Percentiles rank a stretch among this genome's conserved stretches.
These are phyloP conservation scores for Phytophthora boehmeriae DNA, from an alignment of 352 stramenopile species.

Conservation along the genomic window DNA sequence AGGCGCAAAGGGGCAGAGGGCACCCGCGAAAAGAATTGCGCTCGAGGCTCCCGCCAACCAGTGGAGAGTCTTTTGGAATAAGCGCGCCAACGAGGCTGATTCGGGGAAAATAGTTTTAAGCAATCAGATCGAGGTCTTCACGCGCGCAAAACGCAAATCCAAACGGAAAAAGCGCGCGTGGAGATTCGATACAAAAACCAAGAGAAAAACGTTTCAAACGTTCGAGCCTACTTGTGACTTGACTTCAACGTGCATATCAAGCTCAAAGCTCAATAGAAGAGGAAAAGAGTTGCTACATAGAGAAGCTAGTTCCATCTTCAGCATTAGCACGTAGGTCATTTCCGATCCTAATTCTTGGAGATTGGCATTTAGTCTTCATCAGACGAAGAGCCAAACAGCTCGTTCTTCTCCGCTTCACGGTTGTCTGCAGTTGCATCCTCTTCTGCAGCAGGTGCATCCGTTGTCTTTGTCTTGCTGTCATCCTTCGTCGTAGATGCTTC, in stretches of 20 bases:
- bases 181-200: slow-evolving; percentile 8
- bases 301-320: slow-evolving; percentile 12
- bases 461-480: slow-evolving; percentile 15
- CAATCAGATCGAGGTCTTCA: slow-evolving; percentile 8
- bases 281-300: not conserved
- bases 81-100: not conserved
- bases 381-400: slow-evolving; percentile 86
- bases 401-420: slow-evolving; percentile 76
- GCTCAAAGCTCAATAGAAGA: not conserved
- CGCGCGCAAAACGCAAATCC: not conserved
- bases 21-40: slow-evolving; percentile 13
- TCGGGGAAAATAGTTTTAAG: not conserved
- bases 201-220: not conserved
- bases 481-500: slow-evolving; percentile 34
- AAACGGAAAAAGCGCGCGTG: not conserved
- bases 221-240: slow-evolving; percentile 1
- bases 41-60: slow-evolving; percentile 20
- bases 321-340: slow-evolving; percentile 1
- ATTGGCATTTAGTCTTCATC: slow-evolving; percentile 68
- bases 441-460: slow-evolving; percentile 10
- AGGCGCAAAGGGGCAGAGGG: slow-evolving; percentile 15
- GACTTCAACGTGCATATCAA: slow-evolving; percentile 6
- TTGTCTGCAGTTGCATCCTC: slow-evolving; percentile 21
- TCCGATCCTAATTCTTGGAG: slow-evolving; percentile 5
- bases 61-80: not conserved